These are phyloP conservation scores for Tripterygium wilfordii DNA, from an alignment of 177 flowering plant genomes.

Conservation along the genomic window DNA sequence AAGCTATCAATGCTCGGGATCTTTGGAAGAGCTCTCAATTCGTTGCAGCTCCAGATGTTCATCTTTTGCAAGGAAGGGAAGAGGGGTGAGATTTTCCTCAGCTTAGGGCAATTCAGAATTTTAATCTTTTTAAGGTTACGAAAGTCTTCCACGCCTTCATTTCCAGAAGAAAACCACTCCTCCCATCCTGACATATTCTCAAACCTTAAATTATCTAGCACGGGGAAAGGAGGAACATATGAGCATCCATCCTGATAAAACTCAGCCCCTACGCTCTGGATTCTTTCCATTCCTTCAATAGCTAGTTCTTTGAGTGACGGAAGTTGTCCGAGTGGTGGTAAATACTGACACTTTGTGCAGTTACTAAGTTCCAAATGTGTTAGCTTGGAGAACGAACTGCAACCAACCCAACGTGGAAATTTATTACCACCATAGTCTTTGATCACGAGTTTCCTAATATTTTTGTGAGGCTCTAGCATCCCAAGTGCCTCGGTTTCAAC, in stretches of 20 bases:
- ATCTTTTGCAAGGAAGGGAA: no score
- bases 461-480: conserved; percentile 2
- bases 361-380: background rate
- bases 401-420: conserved; percentile 12
- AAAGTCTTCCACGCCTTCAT: no score
- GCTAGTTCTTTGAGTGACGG: conserved; percentile 1
- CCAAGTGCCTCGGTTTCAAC: background rate
- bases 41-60: no score
- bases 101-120: no score
- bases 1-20: no score
- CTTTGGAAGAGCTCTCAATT: no score
- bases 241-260: background rate
- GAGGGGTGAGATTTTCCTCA: no score
- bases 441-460: background rate
- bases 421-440: background rate
- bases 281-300: conserved; percentile 1
- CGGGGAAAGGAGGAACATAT: background rate
- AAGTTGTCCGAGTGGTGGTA: conserved; percentile 9
- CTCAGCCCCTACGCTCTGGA: conserved; percentile 2
- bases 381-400: background rate
- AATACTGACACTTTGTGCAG: background rate
- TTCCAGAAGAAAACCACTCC: conserved; percentile 2
- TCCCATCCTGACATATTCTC: conserved; percentile 1
- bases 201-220: background rate
- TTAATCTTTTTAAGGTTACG: no score